Conservation (phyloP, 139 green algal species). For the Haematococcus lacustris region DNA sequence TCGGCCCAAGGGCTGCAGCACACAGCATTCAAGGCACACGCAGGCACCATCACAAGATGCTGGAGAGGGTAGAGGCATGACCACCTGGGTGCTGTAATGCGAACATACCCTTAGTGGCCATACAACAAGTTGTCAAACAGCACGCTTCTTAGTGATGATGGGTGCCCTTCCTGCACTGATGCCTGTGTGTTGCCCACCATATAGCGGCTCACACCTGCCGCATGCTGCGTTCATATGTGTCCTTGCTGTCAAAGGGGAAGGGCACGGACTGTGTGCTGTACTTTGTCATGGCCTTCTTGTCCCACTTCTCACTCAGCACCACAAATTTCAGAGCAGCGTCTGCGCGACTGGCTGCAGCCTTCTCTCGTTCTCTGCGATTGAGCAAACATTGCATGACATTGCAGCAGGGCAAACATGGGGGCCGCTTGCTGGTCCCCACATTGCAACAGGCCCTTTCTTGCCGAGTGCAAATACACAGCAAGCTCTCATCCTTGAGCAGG, state of each 20-base stretch:
- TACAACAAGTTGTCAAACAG: no score
- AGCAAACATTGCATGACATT: no score
- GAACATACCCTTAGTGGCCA: no score
- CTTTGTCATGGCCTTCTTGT: constrained; percentile 65
- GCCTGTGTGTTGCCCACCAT: neutral
- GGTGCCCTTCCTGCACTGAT: no score
- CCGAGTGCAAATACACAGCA: no score
- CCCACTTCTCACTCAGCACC: constrained; percentile 81
- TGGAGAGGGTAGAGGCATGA: no score
- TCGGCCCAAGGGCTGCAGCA: constrained; percentile 63
- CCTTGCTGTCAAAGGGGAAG: constrained; percentile 50
- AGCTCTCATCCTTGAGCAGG: no score
- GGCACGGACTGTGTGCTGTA: constrained; percentile 52
- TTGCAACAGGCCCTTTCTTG: no score
- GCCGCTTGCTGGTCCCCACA: no score
- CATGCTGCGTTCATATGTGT: constrained; percentile 34
- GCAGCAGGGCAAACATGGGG: no score
- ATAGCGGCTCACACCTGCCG: constrained; percentile 12
- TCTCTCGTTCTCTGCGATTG: constrained; percentile 39
- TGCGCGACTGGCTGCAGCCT: constrained; percentile 44
- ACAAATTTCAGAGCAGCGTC: constrained; percentile 80
- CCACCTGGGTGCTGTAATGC: no score
- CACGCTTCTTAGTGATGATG: no score
- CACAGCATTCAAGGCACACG: neutral
- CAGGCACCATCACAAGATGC: neutral